These are phyloP conservation scores for Akanthomyces dipterigenus DNA, from an alignment of 2,329 filamentous ascomycete species.

Conservation along the genomic window DNA sequence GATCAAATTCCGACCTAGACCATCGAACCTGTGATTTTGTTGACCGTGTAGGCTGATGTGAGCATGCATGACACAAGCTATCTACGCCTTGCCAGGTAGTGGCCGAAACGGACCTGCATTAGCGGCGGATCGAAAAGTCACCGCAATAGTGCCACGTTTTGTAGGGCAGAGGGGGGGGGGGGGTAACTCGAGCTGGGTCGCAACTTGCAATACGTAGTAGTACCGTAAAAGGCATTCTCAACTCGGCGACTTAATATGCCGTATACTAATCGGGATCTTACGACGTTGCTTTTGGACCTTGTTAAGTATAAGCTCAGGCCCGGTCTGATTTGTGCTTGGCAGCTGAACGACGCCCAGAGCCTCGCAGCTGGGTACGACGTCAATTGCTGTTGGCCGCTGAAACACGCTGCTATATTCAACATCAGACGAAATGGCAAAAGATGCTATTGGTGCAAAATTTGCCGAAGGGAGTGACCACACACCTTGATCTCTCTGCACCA, in stretches of 20 bases:
- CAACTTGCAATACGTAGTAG: too few relatives aligned
- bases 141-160: not conserved
- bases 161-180: not conserved
- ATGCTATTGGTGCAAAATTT: not conserved
- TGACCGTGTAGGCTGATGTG: not conserved
- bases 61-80: not conserved
- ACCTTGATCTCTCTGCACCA: not conserved
- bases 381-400: too few relatives aligned
- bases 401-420: not conserved
- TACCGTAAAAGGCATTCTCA: not conserved
- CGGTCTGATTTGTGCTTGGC: not conserved
- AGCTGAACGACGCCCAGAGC: not conserved
- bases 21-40: not conserved
- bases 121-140: not conserved
- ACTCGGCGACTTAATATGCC: not conserved
- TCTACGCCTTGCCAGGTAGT: not conserved
- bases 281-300: too few relatives aligned
- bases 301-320: not conserved
- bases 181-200: too few relatives aligned
- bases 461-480: too few relatives aligned
- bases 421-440: not conserved
- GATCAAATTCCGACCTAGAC: too few relatives aligned
- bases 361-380: not conserved
- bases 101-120: constrained; percentile 2
- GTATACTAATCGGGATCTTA: too few relatives aligned